Evolutionary conservation across 2,329 filamentous ascomycete genomes (phyloP).

Genomic region (Chaetomium olivaceum): DNA sequence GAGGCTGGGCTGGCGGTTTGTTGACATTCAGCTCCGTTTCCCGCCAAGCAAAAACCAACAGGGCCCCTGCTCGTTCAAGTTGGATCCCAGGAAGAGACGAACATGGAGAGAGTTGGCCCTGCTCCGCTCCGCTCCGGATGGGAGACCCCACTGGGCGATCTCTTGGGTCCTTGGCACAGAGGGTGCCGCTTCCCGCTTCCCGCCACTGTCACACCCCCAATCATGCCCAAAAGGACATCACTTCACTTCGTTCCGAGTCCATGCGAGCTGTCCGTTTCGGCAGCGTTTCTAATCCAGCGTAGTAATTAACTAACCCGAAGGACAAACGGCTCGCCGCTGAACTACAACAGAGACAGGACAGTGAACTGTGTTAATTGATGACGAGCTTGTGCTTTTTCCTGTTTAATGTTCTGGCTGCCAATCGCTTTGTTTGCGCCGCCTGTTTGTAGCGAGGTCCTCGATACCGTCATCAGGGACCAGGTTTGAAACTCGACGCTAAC

Average conservation of each 20-base stretch:
- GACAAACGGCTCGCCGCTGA: background rate
- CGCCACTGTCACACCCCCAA: conserved; percentile 23
- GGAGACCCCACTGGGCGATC: conserved; percentile 22
- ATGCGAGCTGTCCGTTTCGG: conserved; percentile 9
- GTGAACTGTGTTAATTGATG: background rate
- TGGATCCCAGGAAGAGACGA: conserved; percentile 7
- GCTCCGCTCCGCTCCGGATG: conserved; percentile 7
- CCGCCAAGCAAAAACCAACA: conserved; percentile 28
- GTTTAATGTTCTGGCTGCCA: background rate
- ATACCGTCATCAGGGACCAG: conserved; percentile 2
- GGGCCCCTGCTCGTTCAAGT: conserved; percentile 2
- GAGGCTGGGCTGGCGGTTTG: conserved; percentile 23
- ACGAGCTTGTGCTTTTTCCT: background rate
- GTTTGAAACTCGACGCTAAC: background rate
- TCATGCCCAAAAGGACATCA: conserved; percentile 1
- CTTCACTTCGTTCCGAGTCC: background rate
- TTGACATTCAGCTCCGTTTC: conserved; percentile 30
- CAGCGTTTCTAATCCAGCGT: background rate
- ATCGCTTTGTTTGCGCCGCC: conserved; percentile 1
- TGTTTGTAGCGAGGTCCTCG: conserved; percentile 13
- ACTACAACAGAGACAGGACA: background rate
- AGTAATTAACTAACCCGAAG: too few species aligned
- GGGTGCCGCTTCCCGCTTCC: conserved; percentile 15
- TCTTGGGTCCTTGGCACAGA: conserved; percentile 15
- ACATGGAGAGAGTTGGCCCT: conserved; percentile 12